Conservation (phyloP, 2,329 filamentous ascomycete genomes). For the Aschersonia sp. region DNA sequence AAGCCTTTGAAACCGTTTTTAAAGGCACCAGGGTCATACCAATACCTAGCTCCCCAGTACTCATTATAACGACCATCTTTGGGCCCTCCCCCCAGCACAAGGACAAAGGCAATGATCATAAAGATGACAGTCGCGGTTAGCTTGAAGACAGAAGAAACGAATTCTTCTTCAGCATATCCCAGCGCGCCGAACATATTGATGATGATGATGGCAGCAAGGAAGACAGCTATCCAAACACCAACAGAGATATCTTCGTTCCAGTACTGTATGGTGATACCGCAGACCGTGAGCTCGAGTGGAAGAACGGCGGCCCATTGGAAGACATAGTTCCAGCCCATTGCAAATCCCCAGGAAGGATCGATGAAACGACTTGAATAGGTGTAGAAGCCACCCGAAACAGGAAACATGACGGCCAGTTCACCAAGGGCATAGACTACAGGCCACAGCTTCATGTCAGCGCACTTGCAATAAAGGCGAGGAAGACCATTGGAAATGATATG, state of each 20-base stretch:
- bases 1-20: slow-evolving; percentile 63
- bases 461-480: background rate
- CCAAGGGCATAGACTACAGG: slow-evolving; percentile 36
- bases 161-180: slow-evolving; percentile 37
- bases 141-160: slow-evolving; percentile 36
- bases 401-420: slow-evolving; percentile 42
- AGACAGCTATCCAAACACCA: slow-evolving; percentile 36
- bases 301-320: slow-evolving; percentile 33
- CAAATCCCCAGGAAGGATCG: slow-evolving; percentile 41
- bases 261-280: slow-evolving; percentile 33
- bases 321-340: slow-evolving; percentile 36
- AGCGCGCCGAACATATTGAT: slow-evolving; percentile 37
- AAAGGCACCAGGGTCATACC: slow-evolving; percentile 42
- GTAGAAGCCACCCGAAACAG: slow-evolving; percentile 45
- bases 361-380: slow-evolving; percentile 44
- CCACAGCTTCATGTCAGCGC: background rate
- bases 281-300: slow-evolving; percentile 33
- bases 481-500: background rate
- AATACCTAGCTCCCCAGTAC: slow-evolving; percentile 35
- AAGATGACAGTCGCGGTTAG: slow-evolving; percentile 37
- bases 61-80: slow-evolving; percentile 25
- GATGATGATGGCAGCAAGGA: slow-evolving; percentile 28
- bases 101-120: slow-evolving; percentile 47
- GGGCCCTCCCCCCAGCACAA: slow-evolving; percentile 46
- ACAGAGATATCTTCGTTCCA: slow-evolving; percentile 30